A percentile compares a stretch with the other conserved stretches of the same genome.
Conservation (phyloP, 306 rosid species). For the Trifolium dubium region DNA sequence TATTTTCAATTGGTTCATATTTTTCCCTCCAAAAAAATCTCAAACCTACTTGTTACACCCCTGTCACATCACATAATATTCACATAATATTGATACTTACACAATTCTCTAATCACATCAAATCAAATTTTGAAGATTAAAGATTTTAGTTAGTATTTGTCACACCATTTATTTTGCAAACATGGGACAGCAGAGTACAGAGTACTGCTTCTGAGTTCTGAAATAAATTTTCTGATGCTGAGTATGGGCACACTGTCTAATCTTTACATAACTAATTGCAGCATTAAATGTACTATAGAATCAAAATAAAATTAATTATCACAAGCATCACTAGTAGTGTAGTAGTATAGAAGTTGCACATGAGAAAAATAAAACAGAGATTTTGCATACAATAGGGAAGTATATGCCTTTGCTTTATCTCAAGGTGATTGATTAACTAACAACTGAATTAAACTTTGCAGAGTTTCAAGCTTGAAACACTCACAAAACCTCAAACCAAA, state of each 20-base stretch:
- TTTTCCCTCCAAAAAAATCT: background rate
- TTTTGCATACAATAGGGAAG: slow-evolving; percentile 45
- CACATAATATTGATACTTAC: background rate
- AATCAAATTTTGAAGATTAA: slow-evolving; percentile 6
- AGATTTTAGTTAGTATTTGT: slow-evolving; percentile 35
- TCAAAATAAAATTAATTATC: background rate
- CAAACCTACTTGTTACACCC: background rate
- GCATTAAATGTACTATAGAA: background rate
- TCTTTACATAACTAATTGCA: background rate
- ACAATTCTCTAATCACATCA: slow-evolving; percentile 6
- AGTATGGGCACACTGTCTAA: slow-evolving; percentile 1
- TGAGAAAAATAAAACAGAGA: slow-evolving; percentile 26
- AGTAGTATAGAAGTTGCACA: slow-evolving; percentile 1
- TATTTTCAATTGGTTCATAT: background rate
- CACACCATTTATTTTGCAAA: background rate
- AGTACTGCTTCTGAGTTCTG: slow-evolving; percentile 20
- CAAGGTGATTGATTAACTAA: slow-evolving; percentile 40
- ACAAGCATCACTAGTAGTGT: background rate
- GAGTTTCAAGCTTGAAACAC: slow-evolving; percentile 49
- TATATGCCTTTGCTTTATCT: slow-evolving; percentile 49
- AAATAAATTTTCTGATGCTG: slow-evolving; percentile 19
- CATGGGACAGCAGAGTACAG: slow-evolving; percentile 31
- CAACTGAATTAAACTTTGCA: slow-evolving; percentile 48
- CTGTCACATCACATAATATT: background rate
- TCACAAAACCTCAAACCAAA: slow-evolving; percentile 48